A percentile compares a stretch with the other conserved stretches of the same genome.
These are phyloP conservation scores for Clarireedia monteithiana DNA, from an alignment of 2,329 filamentous ascomycete genomes.

Conservation along the genomic window DNA sequence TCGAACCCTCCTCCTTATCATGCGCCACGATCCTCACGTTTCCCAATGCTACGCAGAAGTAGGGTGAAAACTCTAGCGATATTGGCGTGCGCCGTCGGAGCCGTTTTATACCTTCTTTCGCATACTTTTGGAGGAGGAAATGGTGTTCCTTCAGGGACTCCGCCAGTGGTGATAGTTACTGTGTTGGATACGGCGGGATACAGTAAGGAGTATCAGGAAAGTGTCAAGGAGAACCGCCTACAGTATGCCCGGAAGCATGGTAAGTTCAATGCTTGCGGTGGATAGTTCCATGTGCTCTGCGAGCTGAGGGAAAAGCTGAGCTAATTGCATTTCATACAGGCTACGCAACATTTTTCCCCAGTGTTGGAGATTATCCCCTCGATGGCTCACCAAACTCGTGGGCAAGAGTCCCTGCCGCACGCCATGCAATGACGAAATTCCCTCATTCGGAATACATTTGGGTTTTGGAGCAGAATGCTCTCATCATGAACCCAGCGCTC, in stretches of 20 bases:
- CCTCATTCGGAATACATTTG: slow-evolving; percentile 77
- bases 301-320: neutral
- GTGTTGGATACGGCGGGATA: slow-evolving; percentile 62
- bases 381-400: slow-evolving; percentile 53
- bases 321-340: slow-evolving; percentile 41
- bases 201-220: slow-evolving; percentile 59
- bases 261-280: slow-evolving; percentile 35
- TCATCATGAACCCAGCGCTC: slow-evolving; percentile 78
- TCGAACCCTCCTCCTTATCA: slow-evolving; percentile 66
- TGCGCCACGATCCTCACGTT: slow-evolving; percentile 48
- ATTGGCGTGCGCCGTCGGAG: slow-evolving; percentile 26
- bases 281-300: neutral
- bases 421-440: slow-evolving; percentile 77
- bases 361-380: slow-evolving; percentile 67
- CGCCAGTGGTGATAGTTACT: slow-evolving; percentile 73
- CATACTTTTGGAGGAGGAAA: slow-evolving; percentile 23
- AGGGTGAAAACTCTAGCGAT: slow-evolving; percentile 54
- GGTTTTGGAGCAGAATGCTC: slow-evolving; percentile 74
- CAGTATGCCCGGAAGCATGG: slow-evolving; percentile 83
- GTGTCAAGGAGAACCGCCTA: slow-evolving; percentile 73
- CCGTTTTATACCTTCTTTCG: slow-evolving; percentile 54
- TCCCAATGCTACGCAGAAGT: slow-evolving; percentile 50
- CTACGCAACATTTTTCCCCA: slow-evolving; percentile 78
- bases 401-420: slow-evolving; percentile 75
- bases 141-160: slow-evolving; percentile 43